Percentiles rank a stretch among this genome's conserved stretches.
Conservation (phyloP, 2,329 filamentous ascomycete species). For the Trichoderma sp. region DNA sequence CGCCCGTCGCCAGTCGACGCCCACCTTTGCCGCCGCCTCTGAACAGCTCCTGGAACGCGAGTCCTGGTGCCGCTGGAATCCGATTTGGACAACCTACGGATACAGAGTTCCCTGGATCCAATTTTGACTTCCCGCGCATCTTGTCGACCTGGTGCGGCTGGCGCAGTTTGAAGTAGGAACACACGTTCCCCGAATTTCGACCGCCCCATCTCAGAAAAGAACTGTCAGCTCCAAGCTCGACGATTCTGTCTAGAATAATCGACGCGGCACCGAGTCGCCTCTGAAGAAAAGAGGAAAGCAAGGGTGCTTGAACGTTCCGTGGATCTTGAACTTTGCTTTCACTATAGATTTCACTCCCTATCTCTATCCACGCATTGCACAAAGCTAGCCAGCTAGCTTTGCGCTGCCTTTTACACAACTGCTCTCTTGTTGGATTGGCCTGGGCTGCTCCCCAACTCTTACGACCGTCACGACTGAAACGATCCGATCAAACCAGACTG, state of each 20-base stretch:
- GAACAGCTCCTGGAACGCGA: constrained; percentile 30
- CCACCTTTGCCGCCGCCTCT: constrained; percentile 19
- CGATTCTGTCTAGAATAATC: neutral
- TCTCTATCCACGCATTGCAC: neutral
- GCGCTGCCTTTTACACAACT: constrained; percentile 1
- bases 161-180: neutral
- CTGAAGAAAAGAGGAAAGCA: neutral
- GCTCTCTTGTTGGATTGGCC: constrained; percentile 18
- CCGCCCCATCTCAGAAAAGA: neutral
- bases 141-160: constrained; percentile 7
- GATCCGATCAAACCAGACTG: constrained; percentile 22
- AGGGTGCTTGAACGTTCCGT: constrained; percentile 1
- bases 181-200: constrained; percentile 2
- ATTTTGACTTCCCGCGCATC: constrained; percentile 17
- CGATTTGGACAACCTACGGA: constrained; percentile 18
- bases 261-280: constrained; percentile 19
- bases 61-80: constrained; percentile 17
- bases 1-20: constrained; percentile 4
- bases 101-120: constrained; percentile 19
- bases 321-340: neutral
- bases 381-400: constrained; percentile 9
- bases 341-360: constrained; percentile 6
- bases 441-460: constrained; percentile 14
- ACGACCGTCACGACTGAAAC: constrained; percentile 30
- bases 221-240: neutral